Evolutionary conservation across 257 asterid species (phyloP).

Genomic region (Haberlea rhodopensis): DNA sequence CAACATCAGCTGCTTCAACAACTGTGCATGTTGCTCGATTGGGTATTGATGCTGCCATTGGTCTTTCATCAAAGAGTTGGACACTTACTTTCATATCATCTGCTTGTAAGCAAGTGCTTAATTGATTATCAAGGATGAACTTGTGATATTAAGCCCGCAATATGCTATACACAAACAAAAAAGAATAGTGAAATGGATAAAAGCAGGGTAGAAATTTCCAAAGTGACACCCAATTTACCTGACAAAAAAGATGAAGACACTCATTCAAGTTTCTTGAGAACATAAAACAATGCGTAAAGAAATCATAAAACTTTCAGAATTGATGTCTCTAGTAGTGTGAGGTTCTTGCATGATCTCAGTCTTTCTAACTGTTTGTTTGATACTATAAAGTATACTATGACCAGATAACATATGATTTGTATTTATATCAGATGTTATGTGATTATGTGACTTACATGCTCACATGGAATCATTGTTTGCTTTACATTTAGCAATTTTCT

Average conservation of each 20-base stretch:
- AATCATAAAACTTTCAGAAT: neutral
- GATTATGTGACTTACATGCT: too few relatives aligned
- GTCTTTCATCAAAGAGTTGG: constrained; percentile 60
- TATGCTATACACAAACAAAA: constrained; percentile 5
- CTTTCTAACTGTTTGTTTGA: too few relatives aligned
- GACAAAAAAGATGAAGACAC: neutral
- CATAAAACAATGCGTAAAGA: neutral
- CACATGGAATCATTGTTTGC: too few relatives aligned
- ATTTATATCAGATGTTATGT: too few relatives aligned
- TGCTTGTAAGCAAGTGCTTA: constrained; percentile 33
- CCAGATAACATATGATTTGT: too few relatives aligned
- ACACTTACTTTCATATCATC: constrained; percentile 76
- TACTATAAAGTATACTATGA: too few relatives aligned
- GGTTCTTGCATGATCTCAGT: too few relatives aligned
- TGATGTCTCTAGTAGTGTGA: neutral
- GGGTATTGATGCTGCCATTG: neutral
- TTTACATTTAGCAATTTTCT: too few relatives aligned
- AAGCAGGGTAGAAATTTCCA: neutral
- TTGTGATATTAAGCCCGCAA: constrained; percentile 4
- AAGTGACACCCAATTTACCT: too few relatives aligned
- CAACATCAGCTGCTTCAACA: neutral
- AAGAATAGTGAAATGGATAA: neutral
- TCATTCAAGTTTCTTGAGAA: neutral
- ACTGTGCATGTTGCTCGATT: neutral
- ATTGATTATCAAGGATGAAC: constrained; percentile 1